A percentile compares a stretch with the other conserved stretches of the same genome.
These are phyloP conservation scores for Sergeia podlipaevii DNA, from an alignment of 208 protist species.

Conservation along the genomic window DNA sequence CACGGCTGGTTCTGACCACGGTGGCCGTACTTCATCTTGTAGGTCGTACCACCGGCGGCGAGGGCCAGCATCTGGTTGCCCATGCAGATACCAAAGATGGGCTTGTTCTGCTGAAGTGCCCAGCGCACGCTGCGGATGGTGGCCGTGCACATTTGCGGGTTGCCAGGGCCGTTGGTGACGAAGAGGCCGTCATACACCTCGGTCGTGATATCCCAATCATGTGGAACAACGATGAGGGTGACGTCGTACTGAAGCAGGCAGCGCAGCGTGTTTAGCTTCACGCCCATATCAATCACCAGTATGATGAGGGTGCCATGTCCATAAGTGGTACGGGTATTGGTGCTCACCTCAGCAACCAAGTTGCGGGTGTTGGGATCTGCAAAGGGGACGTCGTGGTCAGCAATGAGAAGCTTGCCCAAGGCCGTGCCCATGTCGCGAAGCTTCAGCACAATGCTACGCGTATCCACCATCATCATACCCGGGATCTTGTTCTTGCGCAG, in stretches of 20 bases:
- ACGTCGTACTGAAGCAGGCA: conserved; percentile 90
- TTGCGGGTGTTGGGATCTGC: conserved; percentile 94
- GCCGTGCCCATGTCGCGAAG: conserved; percentile 94
- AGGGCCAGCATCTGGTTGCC: conserved; percentile 97
- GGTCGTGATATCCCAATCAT: conserved; percentile 95
- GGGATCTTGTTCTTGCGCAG: conserved; percentile 94
- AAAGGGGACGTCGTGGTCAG: conserved; percentile 77
- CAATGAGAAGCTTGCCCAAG: conserved; percentile 87
- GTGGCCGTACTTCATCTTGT: conserved; percentile 99
- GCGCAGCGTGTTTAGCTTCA: conserved; percentile 94
- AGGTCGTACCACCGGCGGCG: conserved; percentile 91
- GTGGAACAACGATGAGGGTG: conserved; percentile 78
- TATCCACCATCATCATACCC: conserved; percentile 97
- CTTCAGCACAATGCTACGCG: conserved; percentile 95
- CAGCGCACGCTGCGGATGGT: conserved; percentile 95
- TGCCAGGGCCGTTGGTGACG: conserved; percentile 95
- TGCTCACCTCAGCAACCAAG: conserved; percentile 94
- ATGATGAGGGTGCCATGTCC: conserved; percentile 84
- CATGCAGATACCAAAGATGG: conserved; percentile 99
- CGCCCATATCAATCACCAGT: conserved; percentile 93
- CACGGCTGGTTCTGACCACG: conserved; percentile 98
- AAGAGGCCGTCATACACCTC: conserved; percentile 97
- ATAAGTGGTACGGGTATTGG: conserved; percentile 73
- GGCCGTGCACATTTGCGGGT: conserved; percentile 82
- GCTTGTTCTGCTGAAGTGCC: conserved; percentile 83